These are phyloP conservation scores for Trifolium pratense DNA, from an alignment of 306 rosid genomes.

Conservation along the genomic window DNA sequence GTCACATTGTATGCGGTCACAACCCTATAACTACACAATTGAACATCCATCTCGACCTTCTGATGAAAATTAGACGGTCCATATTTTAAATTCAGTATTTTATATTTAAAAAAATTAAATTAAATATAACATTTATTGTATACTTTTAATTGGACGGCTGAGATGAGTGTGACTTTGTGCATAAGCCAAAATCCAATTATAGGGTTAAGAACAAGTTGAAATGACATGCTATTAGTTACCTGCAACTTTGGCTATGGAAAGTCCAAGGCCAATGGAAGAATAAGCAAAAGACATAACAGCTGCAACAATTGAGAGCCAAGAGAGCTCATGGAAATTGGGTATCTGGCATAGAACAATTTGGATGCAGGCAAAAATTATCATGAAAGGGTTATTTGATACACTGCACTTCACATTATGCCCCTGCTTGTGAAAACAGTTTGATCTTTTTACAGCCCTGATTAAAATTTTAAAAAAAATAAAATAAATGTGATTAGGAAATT, in stretches of 20 bases:
- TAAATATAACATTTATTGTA: too few species aligned
- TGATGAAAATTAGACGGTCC: neutral
- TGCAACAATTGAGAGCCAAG: slow-evolving; percentile 92
- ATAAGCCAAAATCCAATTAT: too few species aligned
- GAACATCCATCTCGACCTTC: neutral
- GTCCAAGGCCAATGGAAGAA: slow-evolving; percentile 89
- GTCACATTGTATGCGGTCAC: neutral
- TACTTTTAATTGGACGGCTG: neutral
- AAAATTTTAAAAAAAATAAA: neutral
- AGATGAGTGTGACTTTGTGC: neutral
- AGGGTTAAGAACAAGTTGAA: neutral
- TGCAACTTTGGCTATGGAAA: slow-evolving; percentile 75
- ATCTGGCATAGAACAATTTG: slow-evolving; percentile 83
- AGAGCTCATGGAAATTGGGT: slow-evolving; percentile 82
- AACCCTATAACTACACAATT: too few species aligned
- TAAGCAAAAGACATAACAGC: slow-evolving; percentile 98
- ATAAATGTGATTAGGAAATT: neutral
- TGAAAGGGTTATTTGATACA: slow-evolving; percentile 66
- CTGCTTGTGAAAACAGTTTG: slow-evolving; percentile 85
- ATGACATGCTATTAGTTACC: slow-evolving; percentile 42
- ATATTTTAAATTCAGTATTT: too few species aligned
- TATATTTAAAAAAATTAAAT: neutral
- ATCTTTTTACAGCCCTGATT: slow-evolving; percentile 88
- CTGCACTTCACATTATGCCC: slow-evolving; percentile 69
- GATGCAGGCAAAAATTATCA: slow-evolving; percentile 75